Evolutionary conservation across 1,139 yeast genomes (phyloP), one percentile per base, ranked within the genome.

Genomic region (Yamadazyma dushanensis): DNA sequence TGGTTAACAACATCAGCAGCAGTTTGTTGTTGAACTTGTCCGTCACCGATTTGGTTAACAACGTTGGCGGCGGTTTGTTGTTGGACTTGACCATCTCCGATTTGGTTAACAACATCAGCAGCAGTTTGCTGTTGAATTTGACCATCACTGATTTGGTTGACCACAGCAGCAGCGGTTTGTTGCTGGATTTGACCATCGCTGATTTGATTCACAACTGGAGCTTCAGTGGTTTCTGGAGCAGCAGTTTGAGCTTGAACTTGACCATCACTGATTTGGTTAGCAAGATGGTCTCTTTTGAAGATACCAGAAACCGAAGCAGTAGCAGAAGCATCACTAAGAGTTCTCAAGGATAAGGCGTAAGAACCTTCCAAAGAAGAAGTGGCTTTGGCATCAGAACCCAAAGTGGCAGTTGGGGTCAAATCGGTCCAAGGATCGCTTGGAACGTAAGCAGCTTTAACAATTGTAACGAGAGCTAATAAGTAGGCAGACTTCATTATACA

Each of bases 141-240:
- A 31, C 74, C 73, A 40, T 67, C 73, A 33, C 56, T 50, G 23
- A 68, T 69, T 55, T 70, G 75, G 37, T 63, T 55, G 19, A 61
- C 66, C 32, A 51, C 60, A 9, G 59, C 45, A 25, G 70, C 65
- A 26, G 46, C 47, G 6, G 51, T 49, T 20, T 51, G 64, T 38
- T 59, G 78, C 59, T 78, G 84, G 49, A 77, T 65, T 64, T 79
- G 84, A 50, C 84, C 84, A 47, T 78, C 83, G 41, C 70, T 66
- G 40, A 78, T 77, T 59, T 78, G 83, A 51, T 56, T 56, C 32
- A 71, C 58, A 27, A 49, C 64, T 7, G 54, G 35, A 16, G 62
- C 51, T 6, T 5, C 41, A 26, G 66, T 45, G 16, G 47, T 37
- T 59, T 61, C 37, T 56, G 49, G 17, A 62, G 40, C 24, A 65